A percentile compares a stretch with the other conserved stretches of the same genome.
Conservation (phyloP, 2,329 filamentous ascomycete species). For the Trichoderma hamatum region DNA sequence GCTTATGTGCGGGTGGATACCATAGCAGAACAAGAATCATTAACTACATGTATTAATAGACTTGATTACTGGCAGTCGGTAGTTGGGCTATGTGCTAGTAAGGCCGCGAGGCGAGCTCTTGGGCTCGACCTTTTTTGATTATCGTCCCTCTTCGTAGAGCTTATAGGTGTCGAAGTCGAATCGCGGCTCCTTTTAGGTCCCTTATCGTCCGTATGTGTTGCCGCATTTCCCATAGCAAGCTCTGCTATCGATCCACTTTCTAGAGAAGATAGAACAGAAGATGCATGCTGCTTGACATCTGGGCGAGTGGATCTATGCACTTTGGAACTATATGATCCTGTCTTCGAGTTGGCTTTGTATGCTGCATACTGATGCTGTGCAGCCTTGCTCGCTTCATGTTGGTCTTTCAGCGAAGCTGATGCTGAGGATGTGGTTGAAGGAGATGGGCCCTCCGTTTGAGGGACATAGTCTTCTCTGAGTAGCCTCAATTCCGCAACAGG, state of each 20-base stretch:
- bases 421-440: constrained; percentile 4
- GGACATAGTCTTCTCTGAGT: not conserved
- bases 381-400: not conserved
- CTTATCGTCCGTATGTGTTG: constrained; percentile 37
- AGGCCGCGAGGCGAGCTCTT: constrained; percentile 32
- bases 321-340: not conserved
- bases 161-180: constrained; percentile 51
- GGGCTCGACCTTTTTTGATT: constrained; percentile 44
- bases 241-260: constrained; percentile 21
- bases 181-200: constrained; percentile 51
- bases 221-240: constrained; percentile 6
- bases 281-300: not conserved
- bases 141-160: constrained; percentile 52
- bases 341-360: not conserved
- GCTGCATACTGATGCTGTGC: not conserved
- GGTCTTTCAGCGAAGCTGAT: not conserved
- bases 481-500: not conserved
- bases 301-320: not conserved
- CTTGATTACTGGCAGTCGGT: not conserved
- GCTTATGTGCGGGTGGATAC: not conserved
- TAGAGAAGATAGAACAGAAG: not conserved
- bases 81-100: constrained; percentile 24
- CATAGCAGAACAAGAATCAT: not conserved
- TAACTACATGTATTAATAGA: not conserved
- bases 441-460: not conserved